phyloP scores from a whole-genome alignment of 2,329 filamentous ascomycete genomes.

The Lasiodiplodia sp. region DNA sequence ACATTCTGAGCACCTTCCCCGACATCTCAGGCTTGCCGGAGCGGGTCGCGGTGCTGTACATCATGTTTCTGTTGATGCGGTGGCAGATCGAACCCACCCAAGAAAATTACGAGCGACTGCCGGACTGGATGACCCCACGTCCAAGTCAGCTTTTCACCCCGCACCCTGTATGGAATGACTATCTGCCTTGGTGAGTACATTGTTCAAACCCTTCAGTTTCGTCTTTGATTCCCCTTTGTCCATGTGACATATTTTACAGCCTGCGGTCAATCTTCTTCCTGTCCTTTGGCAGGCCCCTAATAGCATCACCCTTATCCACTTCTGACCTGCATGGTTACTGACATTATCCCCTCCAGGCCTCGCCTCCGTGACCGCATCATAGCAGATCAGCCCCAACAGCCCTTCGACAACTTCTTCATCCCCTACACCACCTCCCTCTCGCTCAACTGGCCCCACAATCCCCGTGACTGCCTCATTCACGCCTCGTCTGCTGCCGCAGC shows the following conservation, averaged over 20 bases:
- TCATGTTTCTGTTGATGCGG: conserved; percentile 84
- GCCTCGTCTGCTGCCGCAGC: conserved; percentile 38
- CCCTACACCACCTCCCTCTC: conserved; percentile 78
- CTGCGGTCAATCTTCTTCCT: background rate
- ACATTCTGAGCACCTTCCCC: conserved; percentile 84
- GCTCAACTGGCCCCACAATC: conserved; percentile 85
- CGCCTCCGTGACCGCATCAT: conserved; percentile 70
- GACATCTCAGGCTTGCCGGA: conserved; percentile 80
- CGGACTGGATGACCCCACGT: conserved; percentile 73
- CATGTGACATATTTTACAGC: background rate
- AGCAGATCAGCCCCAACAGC: conserved; percentile 52
- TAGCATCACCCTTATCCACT: background rate
- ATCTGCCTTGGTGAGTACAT: conserved; percentile 70
- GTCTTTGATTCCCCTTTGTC: background rate
- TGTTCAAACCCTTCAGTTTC: background rate
- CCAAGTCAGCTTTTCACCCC: conserved; percentile 69
- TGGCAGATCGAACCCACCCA: conserved; percentile 83
- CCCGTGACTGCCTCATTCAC: conserved; percentile 70
- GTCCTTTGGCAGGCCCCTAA: no score
- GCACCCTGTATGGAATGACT: conserved; percentile 84
- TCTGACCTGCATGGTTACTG: background rate
- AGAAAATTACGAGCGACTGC: conserved; percentile 80
- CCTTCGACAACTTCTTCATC: conserved; percentile 84
- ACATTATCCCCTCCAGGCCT: conserved; percentile 54
- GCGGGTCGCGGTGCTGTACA: conserved; percentile 80